Evolutionary conservation across 2,329 filamentous ascomycete genomes (phyloP).

Genomic region (Aspergillus fumigatus): DNA sequence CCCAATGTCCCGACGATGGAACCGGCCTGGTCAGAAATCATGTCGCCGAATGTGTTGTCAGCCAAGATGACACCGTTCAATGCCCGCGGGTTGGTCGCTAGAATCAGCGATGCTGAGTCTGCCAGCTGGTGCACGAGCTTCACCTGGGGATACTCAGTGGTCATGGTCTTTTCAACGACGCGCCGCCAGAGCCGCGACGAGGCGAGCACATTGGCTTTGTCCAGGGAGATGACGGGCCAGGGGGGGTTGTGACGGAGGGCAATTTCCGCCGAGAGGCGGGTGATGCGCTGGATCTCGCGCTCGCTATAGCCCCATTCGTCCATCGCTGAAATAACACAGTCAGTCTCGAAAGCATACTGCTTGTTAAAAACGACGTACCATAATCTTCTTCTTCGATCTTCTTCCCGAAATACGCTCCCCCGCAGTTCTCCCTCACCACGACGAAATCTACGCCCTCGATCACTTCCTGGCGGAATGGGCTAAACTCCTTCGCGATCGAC

Average conservation of each 20-base stretch:
- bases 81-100: constrained; percentile 80
- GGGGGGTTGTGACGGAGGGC: constrained; percentile 68
- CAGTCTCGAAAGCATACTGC: background rate
- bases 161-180: constrained; percentile 74
- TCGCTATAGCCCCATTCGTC: constrained; percentile 84
- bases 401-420: constrained; percentile 40
- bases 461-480: constrained; percentile 74
- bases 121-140: constrained; percentile 81
- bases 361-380: constrained; percentile 38
- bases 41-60: constrained; percentile 88
- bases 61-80: constrained; percentile 86
- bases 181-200: constrained; percentile 81
- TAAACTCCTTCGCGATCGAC: constrained; percentile 70
- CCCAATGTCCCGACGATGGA: constrained; percentile 85
- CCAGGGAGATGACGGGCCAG: constrained; percentile 72
- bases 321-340: constrained; percentile 36
- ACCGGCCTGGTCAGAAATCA: constrained; percentile 85
- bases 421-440: constrained; percentile 41
- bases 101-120: constrained; percentile 84
- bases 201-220: constrained; percentile 92
- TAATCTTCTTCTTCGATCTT: constrained; percentile 37
- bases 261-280: constrained; percentile 70
- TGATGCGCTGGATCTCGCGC: constrained; percentile 75
- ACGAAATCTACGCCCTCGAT: constrained; percentile 82
- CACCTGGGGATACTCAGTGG: constrained; percentile 76